Base-by-base conservation (phyloP, 73 alveolate species). In the Blepharisma stoltei region DNA sequence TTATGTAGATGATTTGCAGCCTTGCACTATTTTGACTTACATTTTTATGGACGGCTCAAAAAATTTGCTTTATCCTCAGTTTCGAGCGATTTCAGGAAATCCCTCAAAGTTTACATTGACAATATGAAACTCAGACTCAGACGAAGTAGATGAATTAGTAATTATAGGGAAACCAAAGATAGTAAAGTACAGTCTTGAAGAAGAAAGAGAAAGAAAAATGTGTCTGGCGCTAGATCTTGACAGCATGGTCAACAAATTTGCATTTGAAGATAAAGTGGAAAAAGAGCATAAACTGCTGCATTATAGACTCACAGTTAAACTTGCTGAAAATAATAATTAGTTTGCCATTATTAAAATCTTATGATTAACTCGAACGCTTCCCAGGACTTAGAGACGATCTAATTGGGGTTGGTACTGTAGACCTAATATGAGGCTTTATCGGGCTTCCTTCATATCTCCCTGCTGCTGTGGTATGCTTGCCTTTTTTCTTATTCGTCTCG, bases 51-150 rank as follows among this genome's bases (percentile, higher is more conserved):
- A 69, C 5, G 23, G 54, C 1, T 7, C 32, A 14, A 69, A 69
- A 69, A 69, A 69, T 44, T 69, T 69, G 60, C 45, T 69, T 44
- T 69, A n/a, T 43, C 79, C 79, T 37, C 65, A 69, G 38, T 69
- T 69, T 4, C 18, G 79, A 43, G 5, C 79, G 54, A 11, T 69
- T n/a, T 11, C 54, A 14, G 69, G 20, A n/a, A 46, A 69, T 7
- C 32, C 1, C 0, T 8, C 27, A n/a, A 38, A 38, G 4, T 69
- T 14, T 25, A 37, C 75, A 14, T 43, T 69, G 41, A 69, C 11
- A 43, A 69, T 69, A 18, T 69, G 79, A 43, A 69, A 69, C 60
- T 1, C 11, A 1, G 79, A 69, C 11, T 9, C 32, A 1, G 79
- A 69, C 0, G n/a, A 11, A n/a, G 27, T 7, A 9, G 79, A 46